phyloP scores from a whole-genome alignment of 805 yeast species.

The Hanseniaspora lachancei region DNA sequence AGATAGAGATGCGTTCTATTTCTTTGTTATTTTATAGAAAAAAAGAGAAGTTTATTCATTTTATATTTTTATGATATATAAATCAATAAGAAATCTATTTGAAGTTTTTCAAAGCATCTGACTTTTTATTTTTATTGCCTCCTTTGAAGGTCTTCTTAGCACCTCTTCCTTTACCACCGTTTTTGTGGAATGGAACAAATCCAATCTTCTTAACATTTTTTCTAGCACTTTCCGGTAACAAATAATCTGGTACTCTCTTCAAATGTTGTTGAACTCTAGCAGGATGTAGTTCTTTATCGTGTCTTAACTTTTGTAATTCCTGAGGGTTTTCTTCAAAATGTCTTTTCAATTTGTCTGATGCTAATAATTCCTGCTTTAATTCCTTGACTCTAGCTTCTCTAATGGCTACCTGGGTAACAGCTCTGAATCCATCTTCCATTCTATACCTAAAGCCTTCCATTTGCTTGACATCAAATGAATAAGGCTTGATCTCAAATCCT shows the following conservation, averaged over 20 bases:
- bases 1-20: too few relatives aligned
- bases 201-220: slow-evolving; percentile 43
- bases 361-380: slow-evolving; percentile 69
- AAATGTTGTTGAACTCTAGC: slow-evolving; percentile 71
- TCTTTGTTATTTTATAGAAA: neutral
- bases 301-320: slow-evolving; percentile 77
- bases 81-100: slow-evolving; percentile 5
- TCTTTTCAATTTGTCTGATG: slow-evolving; percentile 80
- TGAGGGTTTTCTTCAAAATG: slow-evolving; percentile 96
- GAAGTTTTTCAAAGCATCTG: slow-evolving; percentile 55
- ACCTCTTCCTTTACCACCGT: slow-evolving; percentile 31
- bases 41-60: neutral
- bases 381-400: slow-evolving; percentile 90
- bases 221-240: slow-evolving; percentile 70
- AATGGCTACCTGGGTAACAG: slow-evolving; percentile 77
- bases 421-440: slow-evolving; percentile 92
- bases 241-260: slow-evolving; percentile 83
- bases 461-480: slow-evolving; percentile 80
- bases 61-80: neutral
- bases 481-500: slow-evolving; percentile 70
- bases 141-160: slow-evolving; percentile 31
- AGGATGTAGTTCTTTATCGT: slow-evolving; percentile 78
- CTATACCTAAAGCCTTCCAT: slow-evolving; percentile 93
- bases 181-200: slow-evolving; percentile 56
- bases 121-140: slow-evolving; percentile 32